A percentile compares a stretch with the other conserved stretches of the same genome.
Conservation (phyloP, 805 yeast species). For the Kazachstania martiniae region DNA sequence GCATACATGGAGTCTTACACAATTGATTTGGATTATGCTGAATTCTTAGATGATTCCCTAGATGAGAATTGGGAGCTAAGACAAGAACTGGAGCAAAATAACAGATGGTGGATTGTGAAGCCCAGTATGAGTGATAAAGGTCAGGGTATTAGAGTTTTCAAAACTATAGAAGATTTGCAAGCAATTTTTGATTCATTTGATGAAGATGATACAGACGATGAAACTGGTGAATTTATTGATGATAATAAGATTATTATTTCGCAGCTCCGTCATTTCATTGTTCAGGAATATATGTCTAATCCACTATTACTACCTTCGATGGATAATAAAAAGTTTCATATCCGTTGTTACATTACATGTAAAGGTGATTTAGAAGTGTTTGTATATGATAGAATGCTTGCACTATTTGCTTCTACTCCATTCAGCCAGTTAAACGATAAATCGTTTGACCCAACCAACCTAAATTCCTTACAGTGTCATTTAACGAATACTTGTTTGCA, state of each 20-base stretch:
- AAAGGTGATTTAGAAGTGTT: slow-evolving; percentile 65
- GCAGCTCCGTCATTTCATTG: slow-evolving; percentile 76
- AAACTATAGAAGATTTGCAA: slow-evolving; percentile 69
- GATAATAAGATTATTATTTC: slow-evolving; percentile 68
- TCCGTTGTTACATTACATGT: slow-evolving; percentile 73
- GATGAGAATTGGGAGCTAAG: slow-evolving; percentile 88
- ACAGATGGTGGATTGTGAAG: slow-evolving; percentile 75
- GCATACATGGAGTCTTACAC: slow-evolving; percentile 70
- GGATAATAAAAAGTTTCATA: slow-evolving; percentile 70
- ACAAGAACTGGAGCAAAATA: slow-evolving; percentile 48
- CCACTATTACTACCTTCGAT: slow-evolving; percentile 61
- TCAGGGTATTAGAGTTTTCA: slow-evolving; percentile 83
- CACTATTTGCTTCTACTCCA: slow-evolving; percentile 59
- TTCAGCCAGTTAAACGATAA: slow-evolving; percentile 29
- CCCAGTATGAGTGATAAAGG: slow-evolving; percentile 98
- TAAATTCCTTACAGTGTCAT: slow-evolving; percentile 54
- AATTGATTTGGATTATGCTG: slow-evolving; percentile 89
- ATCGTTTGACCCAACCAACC: slow-evolving; percentile 22
- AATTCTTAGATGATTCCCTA: slow-evolving; percentile 83
- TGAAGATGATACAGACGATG: slow-evolving; percentile 46
- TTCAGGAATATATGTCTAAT: slow-evolving; percentile 63
- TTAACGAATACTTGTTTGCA: slow-evolving; percentile 92
- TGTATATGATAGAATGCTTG: slow-evolving; percentile 71
- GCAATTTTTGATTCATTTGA: slow-evolving; percentile 78
- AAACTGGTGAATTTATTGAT: slow-evolving; percentile 20